phyloP scores from a whole-genome alignment of 305 asterid genomes.

The Fraxinus latifolia region DNA sequence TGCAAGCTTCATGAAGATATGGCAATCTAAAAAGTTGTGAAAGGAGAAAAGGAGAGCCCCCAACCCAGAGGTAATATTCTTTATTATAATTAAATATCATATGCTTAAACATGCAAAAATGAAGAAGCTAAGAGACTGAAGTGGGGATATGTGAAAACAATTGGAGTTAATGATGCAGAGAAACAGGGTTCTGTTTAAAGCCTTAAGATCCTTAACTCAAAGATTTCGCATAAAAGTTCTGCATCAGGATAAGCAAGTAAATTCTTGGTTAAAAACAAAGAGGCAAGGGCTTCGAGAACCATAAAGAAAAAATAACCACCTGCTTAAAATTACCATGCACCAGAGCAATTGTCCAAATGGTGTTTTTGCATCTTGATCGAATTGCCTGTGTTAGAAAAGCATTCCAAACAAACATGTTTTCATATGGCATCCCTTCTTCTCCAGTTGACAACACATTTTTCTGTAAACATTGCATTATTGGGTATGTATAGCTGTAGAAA shows the following conservation, averaged over 20 bases:
- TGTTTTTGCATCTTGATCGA: slow-evolving; percentile 83
- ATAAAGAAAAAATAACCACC: slow-evolving; percentile 37
- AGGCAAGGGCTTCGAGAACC: neutral
- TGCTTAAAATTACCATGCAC: slow-evolving; percentile 97
- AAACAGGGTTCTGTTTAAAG: neutral
- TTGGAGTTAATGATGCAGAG: slow-evolving; percentile 1
- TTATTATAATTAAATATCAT: neutral
- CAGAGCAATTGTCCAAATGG: slow-evolving; percentile 90
- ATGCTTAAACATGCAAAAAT: neutral
- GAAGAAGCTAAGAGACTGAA: neutral
- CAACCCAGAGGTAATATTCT: neutral
- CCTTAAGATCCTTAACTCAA: neutral
- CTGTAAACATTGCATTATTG: slow-evolving; percentile 90
- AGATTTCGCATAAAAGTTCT: neutral
- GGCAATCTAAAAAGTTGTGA: neutral
- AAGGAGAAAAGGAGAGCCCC: neutral
- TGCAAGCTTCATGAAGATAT: neutral
- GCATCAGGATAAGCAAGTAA: slow-evolving; percentile 6
- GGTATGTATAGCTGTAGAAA: slow-evolving; percentile 91
- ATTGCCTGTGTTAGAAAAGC: slow-evolving; percentile 77
- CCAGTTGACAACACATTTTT: slow-evolving; percentile 67
- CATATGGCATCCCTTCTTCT: slow-evolving; percentile 86
- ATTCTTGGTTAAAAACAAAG: slow-evolving; percentile 12
- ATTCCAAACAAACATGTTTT: slow-evolving; percentile 96
- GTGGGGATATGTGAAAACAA: neutral